A percentile compares a stretch with the other conserved stretches of the same genome.
Conservation (phyloP, 495 filamentous ascomycete genomes). For the Hypoxylon intermedium region DNA sequence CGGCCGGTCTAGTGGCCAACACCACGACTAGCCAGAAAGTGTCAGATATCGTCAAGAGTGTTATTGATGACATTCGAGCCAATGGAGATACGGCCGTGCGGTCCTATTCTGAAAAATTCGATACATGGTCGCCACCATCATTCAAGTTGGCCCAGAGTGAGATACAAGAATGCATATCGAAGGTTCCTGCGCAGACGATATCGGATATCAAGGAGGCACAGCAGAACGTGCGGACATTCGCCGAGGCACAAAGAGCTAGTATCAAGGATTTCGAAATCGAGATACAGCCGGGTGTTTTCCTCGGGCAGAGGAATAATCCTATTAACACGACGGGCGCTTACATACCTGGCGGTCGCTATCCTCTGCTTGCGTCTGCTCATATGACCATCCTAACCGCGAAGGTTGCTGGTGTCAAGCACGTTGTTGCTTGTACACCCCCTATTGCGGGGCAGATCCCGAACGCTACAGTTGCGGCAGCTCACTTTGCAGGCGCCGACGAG, state of each 20-base stretch:
- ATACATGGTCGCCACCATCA: slow-evolving; percentile 58
- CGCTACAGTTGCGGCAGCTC: slow-evolving; percentile 60
- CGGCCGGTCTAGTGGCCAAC: slow-evolving; percentile 30
- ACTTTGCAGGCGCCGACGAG: slow-evolving; percentile 61
- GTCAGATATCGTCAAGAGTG: slow-evolving; percentile 51
- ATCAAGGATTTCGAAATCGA: slow-evolving; percentile 58
- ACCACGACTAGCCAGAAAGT: slow-evolving; percentile 34
- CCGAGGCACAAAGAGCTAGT: slow-evolving; percentile 52
- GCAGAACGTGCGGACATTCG: slow-evolving; percentile 58
- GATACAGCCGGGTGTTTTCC: slow-evolving; percentile 56
- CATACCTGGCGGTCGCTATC: slow-evolving; percentile 62
- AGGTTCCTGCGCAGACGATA: slow-evolving; percentile 52
- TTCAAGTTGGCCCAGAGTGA: slow-evolving; percentile 53
- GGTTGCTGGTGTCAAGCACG: slow-evolving; percentile 58
- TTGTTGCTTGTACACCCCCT: slow-evolving; percentile 60
- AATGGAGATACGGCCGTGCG: slow-evolving; percentile 58
- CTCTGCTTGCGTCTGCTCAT: slow-evolving; percentile 62
- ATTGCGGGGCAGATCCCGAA: slow-evolving; percentile 58
- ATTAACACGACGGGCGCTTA: slow-evolving; percentile 52
- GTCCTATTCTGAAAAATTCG: slow-evolving; percentile 60
- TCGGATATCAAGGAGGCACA: slow-evolving; percentile 62
- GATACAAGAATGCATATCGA: slow-evolving; percentile 48
- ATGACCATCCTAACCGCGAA: slow-evolving; percentile 66
- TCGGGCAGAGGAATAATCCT: slow-evolving; percentile 59
- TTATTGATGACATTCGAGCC: slow-evolving; percentile 57